Base-by-base conservation (phyloP, 352 stramenopile genomes). In the Pythium scleroteichum region DNA sequence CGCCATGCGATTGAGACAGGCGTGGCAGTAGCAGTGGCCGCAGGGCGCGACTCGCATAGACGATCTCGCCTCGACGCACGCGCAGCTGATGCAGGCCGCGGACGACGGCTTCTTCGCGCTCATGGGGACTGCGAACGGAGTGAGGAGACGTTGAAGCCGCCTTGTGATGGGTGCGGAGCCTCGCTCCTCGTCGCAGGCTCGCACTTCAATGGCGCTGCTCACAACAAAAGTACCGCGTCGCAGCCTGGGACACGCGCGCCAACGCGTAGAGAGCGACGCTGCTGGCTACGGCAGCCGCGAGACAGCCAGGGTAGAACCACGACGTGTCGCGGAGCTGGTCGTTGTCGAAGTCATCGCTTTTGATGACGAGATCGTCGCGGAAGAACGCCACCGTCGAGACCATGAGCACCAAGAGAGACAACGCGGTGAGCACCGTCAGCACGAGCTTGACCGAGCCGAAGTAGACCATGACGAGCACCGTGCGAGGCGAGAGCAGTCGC, bases 171-270 rank as follows among this genome's bases (percentile, higher is more conserved):
- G 29, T 27, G 54, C 53, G 54, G 53, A 48, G 29, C 42, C 26
- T 32, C 7, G 5, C 5, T 32, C 23, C 47, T 42, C 47, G 47
- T 54, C 47, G 26, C 47, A 54, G 27, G 24, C 22, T 24, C 22
- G 46, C 35, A 38, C 13, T n/a, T 52, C 26, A 49, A 19, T 49
- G 26, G 14, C 53, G 44, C 29, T 41, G 40, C 50, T 71, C 70
- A 53, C 79, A 87, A 62, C 73, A 86, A 55, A 85, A 82, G 61
- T 82, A 85, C 16, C 77, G 72, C 32, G 79, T 89, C 27, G 80
- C 54, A 32, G 63, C 59, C 53, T 84, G 78, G 19, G 77, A 71
- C 42, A 80, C 51, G 7, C 69, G 65, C 24, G 66, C 72, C 48
- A 77, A 61, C 10, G 56, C 74, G 51, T 87, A 74, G 17, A 64